Base-by-base conservation (phyloP, 2,329 filamentous ascomycete species). In the Catunica adiposa region DNA sequence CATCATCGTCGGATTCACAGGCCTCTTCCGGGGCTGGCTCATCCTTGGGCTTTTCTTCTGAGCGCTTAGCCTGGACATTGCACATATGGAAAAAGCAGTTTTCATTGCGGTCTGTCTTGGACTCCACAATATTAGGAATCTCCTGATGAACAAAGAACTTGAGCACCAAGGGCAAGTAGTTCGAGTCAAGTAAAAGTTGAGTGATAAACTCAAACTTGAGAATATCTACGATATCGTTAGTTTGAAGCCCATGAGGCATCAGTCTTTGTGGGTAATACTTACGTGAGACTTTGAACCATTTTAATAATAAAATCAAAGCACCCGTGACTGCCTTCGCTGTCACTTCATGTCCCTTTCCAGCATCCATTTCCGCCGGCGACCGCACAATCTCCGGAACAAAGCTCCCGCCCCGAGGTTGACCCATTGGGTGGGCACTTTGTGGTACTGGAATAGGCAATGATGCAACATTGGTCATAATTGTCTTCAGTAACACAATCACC, bases 211-310 rank as follows among this genome's bases (percentile, higher is more conserved):
- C 92, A 62, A 92, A 96, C 66, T 96, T 95, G 61, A 98, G 73
- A 26, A 97, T 79, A 66, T 98, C 88, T 94, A 60, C 46, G 52
- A 56, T 17, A 25, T 34, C 11, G 14, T 22, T 9, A 26, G 50
- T 25, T 2, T 56, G 54, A 65, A 51, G 66, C 61, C 46, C 48
- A 34, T 5, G 40, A n/a, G 8, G 15, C n/a, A 44, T n/a, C 8
- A 22, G 3, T 3, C 17, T 44, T 17, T 44, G 34, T 9, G 5
- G 22, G 2, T 8, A 23, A 26, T 34, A 73, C 86, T 73, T 73
- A 94, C 88, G 92, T 57, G 89, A 96, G 55, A 94, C 73, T 66
- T 95, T 94, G 63, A 97, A 84, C 92, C 92, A 98, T 68, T 97
- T 98, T 59, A 97, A 66, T 47, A 97, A 69, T n/a, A 95, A 72